Base-by-base conservation (phyloP, 108 stramenopile genomes). In the Cyclostephanos tholiformis region DNA sequence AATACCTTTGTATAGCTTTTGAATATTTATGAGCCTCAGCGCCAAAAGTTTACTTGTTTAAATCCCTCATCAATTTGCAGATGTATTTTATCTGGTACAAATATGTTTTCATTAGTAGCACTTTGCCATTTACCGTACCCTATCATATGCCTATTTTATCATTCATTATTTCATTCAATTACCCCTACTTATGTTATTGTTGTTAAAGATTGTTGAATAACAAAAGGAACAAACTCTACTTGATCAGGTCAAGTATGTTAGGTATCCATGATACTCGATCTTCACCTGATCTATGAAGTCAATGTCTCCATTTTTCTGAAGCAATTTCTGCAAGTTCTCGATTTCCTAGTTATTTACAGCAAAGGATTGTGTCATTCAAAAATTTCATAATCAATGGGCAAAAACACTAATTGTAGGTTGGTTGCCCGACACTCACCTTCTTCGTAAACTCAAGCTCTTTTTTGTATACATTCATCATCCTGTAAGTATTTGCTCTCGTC, bases 321-420 rank as follows among this genome's bases (percentile, higher is more conserved):
- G 53, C 53, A 55, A 55, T 55, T 55, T 55, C 53, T 55, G 53
- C 53, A 55, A 3, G 10, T 55, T 55, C 26, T 55, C 53, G 9
- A 55, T 13, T 27, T 55, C 53, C 53, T 55, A 16, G 2, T 12
- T 12, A 46, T 12, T 16, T 2, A 46, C 16, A 3, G 44, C 44
- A 4, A 12, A 46, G 41, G 12, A 17, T 16, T 3, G 44, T 46
- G 14, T 14, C 14, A 12, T 14, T 14, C 2, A 17, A 16, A 16
- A 17, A 2, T 1, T 46, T 46, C 14, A 4, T 14, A 14, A 16
- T 14, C 16, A 14, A 14, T 46, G 44, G 13, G 44, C 44, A 0
- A 46, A 17, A 14, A 8, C 41, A 41, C 41, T 12, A 41, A 9
- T 8, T 41, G 41, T 12, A 41, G 41, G 41, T 12, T 16, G 44